Conservation (phyloP, 2,329 filamentous ascomycete species). For the Catunica adiposa region DNA sequence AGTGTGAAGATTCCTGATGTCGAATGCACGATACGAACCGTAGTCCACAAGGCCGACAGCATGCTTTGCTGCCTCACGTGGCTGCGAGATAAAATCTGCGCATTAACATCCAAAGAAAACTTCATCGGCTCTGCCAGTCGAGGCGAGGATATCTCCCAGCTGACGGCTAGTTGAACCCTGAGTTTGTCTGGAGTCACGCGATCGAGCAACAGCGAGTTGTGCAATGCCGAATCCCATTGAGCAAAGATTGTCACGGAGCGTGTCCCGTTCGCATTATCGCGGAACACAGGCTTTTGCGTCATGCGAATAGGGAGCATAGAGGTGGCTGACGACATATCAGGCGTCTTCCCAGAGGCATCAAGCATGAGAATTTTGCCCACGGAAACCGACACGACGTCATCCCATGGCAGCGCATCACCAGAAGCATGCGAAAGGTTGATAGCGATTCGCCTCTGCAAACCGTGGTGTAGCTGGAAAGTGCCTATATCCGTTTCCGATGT, state of each 20-base stretch:
- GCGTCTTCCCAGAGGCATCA: conserved; percentile 69
- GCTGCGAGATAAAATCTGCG: conserved; percentile 69
- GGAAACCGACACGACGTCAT: conserved; percentile 59
- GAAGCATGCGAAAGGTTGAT: conserved; percentile 85
- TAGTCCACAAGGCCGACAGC: conserved; percentile 74
- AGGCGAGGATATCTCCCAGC: conserved; percentile 71
- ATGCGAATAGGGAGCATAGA: conserved; percentile 55
- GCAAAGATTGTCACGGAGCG: conserved; percentile 72
- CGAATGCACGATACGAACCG: conserved; percentile 70
- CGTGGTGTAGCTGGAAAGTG: conserved; percentile 88
- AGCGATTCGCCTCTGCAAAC: conserved; percentile 72
- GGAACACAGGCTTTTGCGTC: conserved; percentile 60
- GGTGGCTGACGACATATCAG: conserved; percentile 56
- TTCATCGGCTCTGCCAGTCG: conserved; percentile 78
- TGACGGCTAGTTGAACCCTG: conserved; percentile 70
- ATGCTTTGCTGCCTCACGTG: conserved; percentile 78
- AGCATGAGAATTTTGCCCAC: conserved; percentile 71
- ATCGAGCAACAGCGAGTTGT: conserved; percentile 85
- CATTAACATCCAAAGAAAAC: conserved; percentile 63
- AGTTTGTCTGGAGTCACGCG: conserved; percentile 85
- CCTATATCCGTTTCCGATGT: conserved; percentile 69
- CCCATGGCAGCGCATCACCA: conserved; percentile 75
- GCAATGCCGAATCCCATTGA: conserved; percentile 92
- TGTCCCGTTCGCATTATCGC: conserved; percentile 78
- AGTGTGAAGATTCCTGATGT: conserved; percentile 76